These are phyloP conservation scores for Alternaria sp. DNA, from an alignment of 2,329 filamentous ascomycete genomes.

Conservation along the genomic window DNA sequence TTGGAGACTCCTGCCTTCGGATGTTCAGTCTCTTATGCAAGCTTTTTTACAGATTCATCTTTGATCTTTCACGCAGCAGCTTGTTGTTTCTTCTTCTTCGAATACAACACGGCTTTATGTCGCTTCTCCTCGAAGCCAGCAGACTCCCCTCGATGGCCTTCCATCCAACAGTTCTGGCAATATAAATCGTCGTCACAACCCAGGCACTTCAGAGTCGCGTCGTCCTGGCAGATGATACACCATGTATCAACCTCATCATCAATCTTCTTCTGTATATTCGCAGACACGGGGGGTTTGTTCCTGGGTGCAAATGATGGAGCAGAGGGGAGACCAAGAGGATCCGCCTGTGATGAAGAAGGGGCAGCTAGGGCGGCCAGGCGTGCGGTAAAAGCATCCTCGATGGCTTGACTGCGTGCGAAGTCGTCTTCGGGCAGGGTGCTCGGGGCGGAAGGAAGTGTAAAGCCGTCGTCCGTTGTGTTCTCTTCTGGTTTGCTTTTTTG, in stretches of 20 bases:
- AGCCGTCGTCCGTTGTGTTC: slow-evolving; percentile 19
- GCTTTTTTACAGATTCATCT: background rate
- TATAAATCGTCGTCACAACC: slow-evolving; percentile 78
- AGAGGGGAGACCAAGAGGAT: slow-evolving; percentile 54
- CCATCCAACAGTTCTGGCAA: slow-evolving; percentile 80
- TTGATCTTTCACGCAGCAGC: slow-evolving; percentile 17
- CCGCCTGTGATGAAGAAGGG: slow-evolving; percentile 44
- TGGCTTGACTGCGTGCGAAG: slow-evolving; percentile 38
- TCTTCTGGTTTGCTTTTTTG: slow-evolving; percentile 8
- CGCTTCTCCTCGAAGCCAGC: slow-evolving; percentile 75
- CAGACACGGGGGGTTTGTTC: slow-evolving; percentile 45
- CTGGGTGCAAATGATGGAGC: slow-evolving; percentile 57
- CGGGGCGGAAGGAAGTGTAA: slow-evolving; percentile 57
- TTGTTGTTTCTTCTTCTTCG: slow-evolving; percentile 31
- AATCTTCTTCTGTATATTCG: slow-evolving; percentile 56
- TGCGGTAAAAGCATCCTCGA: slow-evolving; percentile 57
- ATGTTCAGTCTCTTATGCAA: background rate
- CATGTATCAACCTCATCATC: slow-evolving; percentile 79
- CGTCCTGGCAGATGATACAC: slow-evolving; percentile 85
- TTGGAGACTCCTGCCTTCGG: background rate
- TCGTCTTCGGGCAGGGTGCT: slow-evolving; percentile 41
- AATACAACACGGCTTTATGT: slow-evolving; percentile 72
- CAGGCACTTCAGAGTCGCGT: slow-evolving; percentile 75
- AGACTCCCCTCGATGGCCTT: slow-evolving; percentile 76
- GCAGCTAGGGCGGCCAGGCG: slow-evolving; percentile 56